Base-by-base conservation (phyloP, 768 basidiomycete species). In the Lentinula edodes region DNA sequence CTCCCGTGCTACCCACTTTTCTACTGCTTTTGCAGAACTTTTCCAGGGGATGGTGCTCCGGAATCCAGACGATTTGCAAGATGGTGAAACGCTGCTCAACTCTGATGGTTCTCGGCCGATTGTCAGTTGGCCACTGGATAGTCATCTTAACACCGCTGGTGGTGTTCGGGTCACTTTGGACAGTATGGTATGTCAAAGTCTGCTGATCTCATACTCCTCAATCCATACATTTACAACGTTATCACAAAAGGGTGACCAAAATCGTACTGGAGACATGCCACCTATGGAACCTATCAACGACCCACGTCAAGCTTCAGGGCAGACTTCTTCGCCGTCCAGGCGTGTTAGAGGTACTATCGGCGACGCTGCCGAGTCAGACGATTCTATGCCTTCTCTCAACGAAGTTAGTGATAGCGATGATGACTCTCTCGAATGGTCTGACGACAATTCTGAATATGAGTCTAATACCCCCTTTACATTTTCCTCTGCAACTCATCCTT, bases 381-480 rank as follows among this genome's bases (percentile, higher is more conserved):
- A 73, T 62, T 80, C 72, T 45, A 72, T 73, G 58, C 75, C 71
- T 55, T 70, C 66, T 54, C 71, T 76, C 6, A 77, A 75, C 36
- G 72, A 71, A 35, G 72, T 68, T 35, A 76, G 74, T 48, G 75
- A 76, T 35, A 73, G 69, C 52, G 67, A 72, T 32, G 57, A 58
- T 6, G 57, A 54, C 16, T 65, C 67, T 43, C 53, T 56, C 35
- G 23, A n/a, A 10, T 54, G 61, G 45, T 35, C 52, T n/a, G 41
- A 35, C 3, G 48, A 41, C 18, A 18, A 60, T 32, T 55, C 62
- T n/a, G 55, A 61, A 34, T 5, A 56, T 39, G 52, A 61, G 7
- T 8, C 16, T 15, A 16, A 23, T 9, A 13, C 18, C 12, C 39
- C 10, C 20, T 34, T 23, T 38, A 10, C 18, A 16, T n/a, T 45